Evolutionary conservation across 768 basidiomycete species (phyloP).

Genomic region (Phylloporus sp.): DNA sequence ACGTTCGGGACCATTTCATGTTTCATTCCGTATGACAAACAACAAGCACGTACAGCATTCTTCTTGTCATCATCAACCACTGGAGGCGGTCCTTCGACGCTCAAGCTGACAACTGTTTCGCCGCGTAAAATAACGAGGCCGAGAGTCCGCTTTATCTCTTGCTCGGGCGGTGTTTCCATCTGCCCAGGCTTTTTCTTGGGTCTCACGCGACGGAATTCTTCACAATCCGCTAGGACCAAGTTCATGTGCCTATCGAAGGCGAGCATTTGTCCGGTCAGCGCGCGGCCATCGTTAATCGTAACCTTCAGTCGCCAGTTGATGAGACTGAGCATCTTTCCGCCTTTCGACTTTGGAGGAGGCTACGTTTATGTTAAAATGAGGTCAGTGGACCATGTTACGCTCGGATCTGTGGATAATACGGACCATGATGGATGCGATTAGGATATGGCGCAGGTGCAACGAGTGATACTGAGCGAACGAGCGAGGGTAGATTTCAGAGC

Average conservation of each 20-base stretch:
- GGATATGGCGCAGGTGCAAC: constrained; percentile 17
- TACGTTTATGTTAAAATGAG: constrained; percentile 25
- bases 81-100: constrained; percentile 93
- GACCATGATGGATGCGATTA: constrained; percentile 56
- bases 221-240: constrained; percentile 94
- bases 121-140: constrained; percentile 97
- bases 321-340: constrained; percentile 96
- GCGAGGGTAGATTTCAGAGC: constrained; percentile 4
- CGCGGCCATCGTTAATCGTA: constrained; percentile 95
- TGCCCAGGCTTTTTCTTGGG: constrained; percentile 89
- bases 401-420: constrained; percentile 20
- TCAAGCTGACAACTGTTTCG: constrained; percentile 92
- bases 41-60: constrained; percentile 52
- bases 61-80: constrained; percentile 87
- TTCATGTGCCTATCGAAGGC: constrained; percentile 99
- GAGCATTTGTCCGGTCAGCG: constrained; percentile 96
- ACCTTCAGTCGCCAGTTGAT: constrained; percentile 98
- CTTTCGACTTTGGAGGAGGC: constrained; percentile 96
- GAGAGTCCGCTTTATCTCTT: constrained; percentile 93
- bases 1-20: constrained; percentile 18
- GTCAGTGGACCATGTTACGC: constrained; percentile 7
- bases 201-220: constrained; percentile 90
- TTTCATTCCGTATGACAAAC: constrained; percentile 2
- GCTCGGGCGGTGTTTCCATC: constrained; percentile 64
- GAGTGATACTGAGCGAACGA: constrained; percentile 24